Conservation (phyloP, 148 eudicot species). For the Silene conica region DNA sequence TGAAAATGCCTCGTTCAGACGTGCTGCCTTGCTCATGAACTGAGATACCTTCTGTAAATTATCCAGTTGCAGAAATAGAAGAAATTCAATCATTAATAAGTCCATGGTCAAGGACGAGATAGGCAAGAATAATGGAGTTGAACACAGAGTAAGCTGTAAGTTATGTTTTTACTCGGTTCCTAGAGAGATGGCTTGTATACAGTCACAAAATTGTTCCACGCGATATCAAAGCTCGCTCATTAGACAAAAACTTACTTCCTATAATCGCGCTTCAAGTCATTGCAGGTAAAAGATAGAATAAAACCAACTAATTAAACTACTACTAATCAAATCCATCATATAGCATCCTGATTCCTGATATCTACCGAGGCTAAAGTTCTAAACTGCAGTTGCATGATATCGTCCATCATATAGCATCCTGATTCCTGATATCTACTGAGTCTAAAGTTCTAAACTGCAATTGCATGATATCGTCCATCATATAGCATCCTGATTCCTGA, state of each 20-base stretch:
- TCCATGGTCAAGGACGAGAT: background rate
- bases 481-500: background rate
- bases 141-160: background rate
- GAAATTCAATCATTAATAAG: background rate
- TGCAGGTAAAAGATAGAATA: background rate
- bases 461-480: background rate
- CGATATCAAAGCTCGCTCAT: background rate
- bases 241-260: background rate
- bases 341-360: background rate
- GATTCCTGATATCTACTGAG: background rate
- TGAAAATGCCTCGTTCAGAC: conserved; percentile 88
- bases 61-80: background rate
- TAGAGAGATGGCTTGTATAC: background rate
- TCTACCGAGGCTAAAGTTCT: background rate
- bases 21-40: conserved; percentile 76
- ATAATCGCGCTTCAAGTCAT: background rate
- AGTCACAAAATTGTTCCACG: background rate
- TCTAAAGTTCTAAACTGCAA: background rate
- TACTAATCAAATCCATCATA: background rate
- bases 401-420: background rate
- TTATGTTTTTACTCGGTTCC: background rate
- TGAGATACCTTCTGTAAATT: conserved; percentile 87
- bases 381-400: background rate
- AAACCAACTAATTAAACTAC: too few species aligned
- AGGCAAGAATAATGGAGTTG: background rate